Evolutionary conservation across 2,329 filamentous ascomycete genomes (phyloP).

Genomic region (Colletotrichum horii): DNA sequence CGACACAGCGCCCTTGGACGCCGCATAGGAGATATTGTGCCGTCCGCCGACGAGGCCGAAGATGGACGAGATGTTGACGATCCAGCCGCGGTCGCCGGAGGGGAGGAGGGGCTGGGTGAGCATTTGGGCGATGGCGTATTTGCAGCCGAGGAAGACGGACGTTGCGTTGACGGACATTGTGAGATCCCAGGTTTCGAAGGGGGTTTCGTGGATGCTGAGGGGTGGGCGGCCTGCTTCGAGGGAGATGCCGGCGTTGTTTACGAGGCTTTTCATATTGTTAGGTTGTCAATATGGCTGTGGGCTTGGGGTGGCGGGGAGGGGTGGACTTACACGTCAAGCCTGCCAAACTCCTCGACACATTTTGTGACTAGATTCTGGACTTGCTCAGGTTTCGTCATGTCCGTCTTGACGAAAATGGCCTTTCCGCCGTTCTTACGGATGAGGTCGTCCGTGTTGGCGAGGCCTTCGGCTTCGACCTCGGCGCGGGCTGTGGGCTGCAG

Average conservation of each 20-base stretch:
- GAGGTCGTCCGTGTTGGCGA: neutral
- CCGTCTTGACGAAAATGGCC: neutral
- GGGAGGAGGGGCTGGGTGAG: constrained; percentile 45
- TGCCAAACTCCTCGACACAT: neutral
- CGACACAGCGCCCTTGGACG: constrained; percentile 55
- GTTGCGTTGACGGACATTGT: constrained; percentile 42
- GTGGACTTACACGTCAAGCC: neutral
- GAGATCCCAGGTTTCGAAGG: constrained; percentile 49
- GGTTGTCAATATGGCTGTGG: constrained; percentile 28
- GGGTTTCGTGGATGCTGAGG: constrained; percentile 48
- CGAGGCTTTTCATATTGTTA: no score
- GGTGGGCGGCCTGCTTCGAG: constrained; percentile 37
- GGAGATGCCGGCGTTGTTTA: constrained; percentile 54
- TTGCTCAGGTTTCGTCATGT: neutral
- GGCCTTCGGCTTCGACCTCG: neutral
- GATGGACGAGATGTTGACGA: constrained; percentile 53
- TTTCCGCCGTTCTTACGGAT: neutral
- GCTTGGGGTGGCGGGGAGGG: neutral
- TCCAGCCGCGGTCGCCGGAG: constrained; percentile 50
- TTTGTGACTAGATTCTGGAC: neutral
- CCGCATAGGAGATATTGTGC: constrained; percentile 40
- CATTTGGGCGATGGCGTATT: constrained; percentile 54
- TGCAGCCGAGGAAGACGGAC: constrained; percentile 45
- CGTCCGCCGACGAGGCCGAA: constrained; percentile 40
- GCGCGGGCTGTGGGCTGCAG: neutral